Evolutionary conservation across 2,329 filamentous ascomycete species (phyloP).

Genomic region (Colletotrichum liriopes): DNA sequence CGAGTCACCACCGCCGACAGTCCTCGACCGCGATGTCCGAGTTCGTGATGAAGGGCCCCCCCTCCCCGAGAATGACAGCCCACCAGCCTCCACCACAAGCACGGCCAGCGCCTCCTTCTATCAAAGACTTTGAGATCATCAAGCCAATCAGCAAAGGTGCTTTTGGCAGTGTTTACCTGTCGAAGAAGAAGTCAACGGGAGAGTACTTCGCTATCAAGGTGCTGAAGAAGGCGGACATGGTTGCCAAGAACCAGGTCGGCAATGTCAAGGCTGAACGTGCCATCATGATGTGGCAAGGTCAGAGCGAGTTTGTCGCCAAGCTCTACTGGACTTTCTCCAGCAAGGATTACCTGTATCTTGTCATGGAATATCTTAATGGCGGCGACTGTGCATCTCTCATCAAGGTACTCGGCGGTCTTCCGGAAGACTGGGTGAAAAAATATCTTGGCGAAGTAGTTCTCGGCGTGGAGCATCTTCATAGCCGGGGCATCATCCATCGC

Average conservation of each 20-base stretch:
- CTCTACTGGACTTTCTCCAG: slow-evolving; percentile 99
- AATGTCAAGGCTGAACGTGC: slow-evolving; percentile 99
- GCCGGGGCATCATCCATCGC: slow-evolving; percentile 94
- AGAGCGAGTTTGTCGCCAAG: slow-evolving; percentile 99
- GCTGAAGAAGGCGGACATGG: slow-evolving; percentile 99
- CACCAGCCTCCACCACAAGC: slow-evolving; percentile 87
- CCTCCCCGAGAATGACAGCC: slow-evolving; percentile 86
- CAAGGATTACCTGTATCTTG: slow-evolving; percentile 98
- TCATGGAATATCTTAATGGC: slow-evolving; percentile 99
- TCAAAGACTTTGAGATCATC: slow-evolving; percentile 99
- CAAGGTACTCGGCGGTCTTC: slow-evolving; percentile 91
- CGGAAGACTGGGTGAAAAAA: slow-evolving; percentile 98
- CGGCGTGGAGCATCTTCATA: slow-evolving; percentile 97
- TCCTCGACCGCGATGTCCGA: slow-evolving; percentile 91
- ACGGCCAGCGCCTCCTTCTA: slow-evolving; percentile 91
- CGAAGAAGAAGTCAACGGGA: slow-evolving; percentile 98
- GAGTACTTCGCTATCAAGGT: slow-evolving; percentile 99
- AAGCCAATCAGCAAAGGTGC: slow-evolving; percentile 99
- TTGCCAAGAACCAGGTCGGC: slow-evolving; percentile 98
- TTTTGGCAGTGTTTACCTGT: slow-evolving; percentile 97
- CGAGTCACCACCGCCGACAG: slow-evolving; percentile 85
- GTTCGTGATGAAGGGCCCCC: slow-evolving; percentile 75
- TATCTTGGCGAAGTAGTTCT: slow-evolving; percentile 96
- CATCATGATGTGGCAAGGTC: slow-evolving; percentile 99
- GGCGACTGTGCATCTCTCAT: slow-evolving; percentile 97